phyloP scores from a whole-genome alignment of 2,329 filamentous ascomycete species.

The Aspergillus neoniger region DNA sequence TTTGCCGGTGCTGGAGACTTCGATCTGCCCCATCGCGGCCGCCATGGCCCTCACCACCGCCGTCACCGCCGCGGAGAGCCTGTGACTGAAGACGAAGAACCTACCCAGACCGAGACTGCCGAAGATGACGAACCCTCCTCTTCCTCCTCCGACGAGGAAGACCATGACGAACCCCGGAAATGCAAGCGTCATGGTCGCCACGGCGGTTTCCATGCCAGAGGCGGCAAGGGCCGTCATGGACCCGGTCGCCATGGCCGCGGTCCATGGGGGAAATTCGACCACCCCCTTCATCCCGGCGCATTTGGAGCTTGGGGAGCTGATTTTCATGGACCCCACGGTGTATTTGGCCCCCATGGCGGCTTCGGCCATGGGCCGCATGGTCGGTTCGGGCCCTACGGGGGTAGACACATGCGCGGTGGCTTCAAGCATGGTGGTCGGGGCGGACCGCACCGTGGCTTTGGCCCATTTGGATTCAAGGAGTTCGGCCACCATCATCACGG shows the following conservation, averaged over 20 bases:
- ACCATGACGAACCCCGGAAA: not conserved
- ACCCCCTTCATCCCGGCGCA: not conserved
- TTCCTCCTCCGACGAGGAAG: not conserved
- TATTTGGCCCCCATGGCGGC: not conserved
- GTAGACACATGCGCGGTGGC: constrained; percentile 5
- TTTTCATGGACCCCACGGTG: not conserved
- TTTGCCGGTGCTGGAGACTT: not conserved
- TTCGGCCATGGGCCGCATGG: not conserved
- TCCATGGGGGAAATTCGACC: not conserved
- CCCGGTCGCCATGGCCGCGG: not conserved
- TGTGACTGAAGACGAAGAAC: constrained; percentile 2
- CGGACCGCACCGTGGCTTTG: constrained; percentile 1
- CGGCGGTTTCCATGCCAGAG: not conserved
- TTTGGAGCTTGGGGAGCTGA: not conserved
- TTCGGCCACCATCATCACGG: not conserved
- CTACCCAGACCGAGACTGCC: not conserved
- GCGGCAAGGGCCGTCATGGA: not conserved
- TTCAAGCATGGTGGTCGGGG: constrained; percentile 4
- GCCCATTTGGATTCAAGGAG: not conserved
- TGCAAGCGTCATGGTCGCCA: constrained; percentile 1
- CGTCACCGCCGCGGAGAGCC: not conserved
- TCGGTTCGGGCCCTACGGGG: not conserved
- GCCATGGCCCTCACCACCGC: constrained; percentile 4
- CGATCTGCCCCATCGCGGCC: not conserved
- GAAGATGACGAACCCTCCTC: not conserved